These are phyloP conservation scores for Xylaria sp. DNA, from an alignment of 2,329 filamentous ascomycete species.

Conservation along the genomic window DNA sequence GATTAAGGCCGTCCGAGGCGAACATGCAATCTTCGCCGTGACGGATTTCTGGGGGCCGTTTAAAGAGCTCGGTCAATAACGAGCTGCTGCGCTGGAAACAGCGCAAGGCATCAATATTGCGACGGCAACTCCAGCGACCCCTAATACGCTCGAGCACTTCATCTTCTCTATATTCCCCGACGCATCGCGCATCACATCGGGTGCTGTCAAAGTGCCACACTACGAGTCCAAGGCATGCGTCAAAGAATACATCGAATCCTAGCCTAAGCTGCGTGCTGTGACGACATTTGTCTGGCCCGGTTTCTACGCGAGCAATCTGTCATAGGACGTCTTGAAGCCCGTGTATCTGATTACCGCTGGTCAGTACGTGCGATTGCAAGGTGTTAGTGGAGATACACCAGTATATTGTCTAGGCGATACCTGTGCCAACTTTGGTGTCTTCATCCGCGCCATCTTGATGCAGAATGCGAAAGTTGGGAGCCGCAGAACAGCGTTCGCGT, in stretches of 20 bases:
- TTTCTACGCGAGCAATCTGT: conserved; percentile 17
- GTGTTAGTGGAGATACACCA: conserved; percentile 2
- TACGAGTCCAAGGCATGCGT: conserved; percentile 17
- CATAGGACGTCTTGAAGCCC: conserved; percentile 11
- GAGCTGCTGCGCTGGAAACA: conserved; percentile 4
- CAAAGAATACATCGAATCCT: conserved; percentile 1
- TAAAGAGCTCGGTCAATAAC: background rate
- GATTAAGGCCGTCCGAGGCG: background rate
- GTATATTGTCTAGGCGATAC: conserved; percentile 14
- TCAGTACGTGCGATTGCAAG: conserved; percentile 9
- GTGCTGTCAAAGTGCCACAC: conserved; percentile 4
- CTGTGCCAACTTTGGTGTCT: conserved; percentile 10
- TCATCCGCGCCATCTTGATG: conserved; percentile 10
- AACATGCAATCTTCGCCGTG: conserved; percentile 2
- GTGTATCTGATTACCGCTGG: background rate
- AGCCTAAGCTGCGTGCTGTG: background rate
- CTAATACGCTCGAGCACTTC: conserved; percentile 5
- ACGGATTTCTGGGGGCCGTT: conserved; percentile 16
- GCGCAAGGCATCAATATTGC: conserved; percentile 9
- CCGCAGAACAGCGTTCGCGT: background rate
- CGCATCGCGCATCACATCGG: conserved; percentile 6
- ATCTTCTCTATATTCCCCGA: conserved; percentile 17
- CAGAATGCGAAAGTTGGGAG: background rate
- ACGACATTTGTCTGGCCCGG: conserved; percentile 17
- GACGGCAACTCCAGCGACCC: background rate